Conservation (phyloP, 2,329 filamentous ascomycete species). For the Stromatinia cepivora region DNA sequence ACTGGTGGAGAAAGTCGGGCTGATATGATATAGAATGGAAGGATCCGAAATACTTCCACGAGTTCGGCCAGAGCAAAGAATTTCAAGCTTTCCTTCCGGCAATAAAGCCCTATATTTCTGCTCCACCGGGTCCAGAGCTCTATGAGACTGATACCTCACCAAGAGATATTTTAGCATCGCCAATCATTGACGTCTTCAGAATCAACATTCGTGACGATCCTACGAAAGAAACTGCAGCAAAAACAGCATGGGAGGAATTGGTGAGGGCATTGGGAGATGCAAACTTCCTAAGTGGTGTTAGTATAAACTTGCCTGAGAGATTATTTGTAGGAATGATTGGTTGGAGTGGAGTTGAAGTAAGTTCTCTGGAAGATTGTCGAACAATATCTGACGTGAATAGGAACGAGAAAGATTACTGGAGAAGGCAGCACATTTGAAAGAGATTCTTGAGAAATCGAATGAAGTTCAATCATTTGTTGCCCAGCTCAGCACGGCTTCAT, state of each 20-base stretch:
- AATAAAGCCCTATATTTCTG: neutral
- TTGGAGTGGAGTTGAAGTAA: conserved; percentile 15
- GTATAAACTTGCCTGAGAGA: conserved; percentile 11
- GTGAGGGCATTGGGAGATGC: neutral
- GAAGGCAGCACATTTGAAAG: neutral
- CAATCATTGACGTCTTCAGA: conserved; percentile 10
- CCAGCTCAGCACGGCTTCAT: neutral
- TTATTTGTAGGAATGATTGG: conserved; percentile 2
- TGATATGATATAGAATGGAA: conserved; percentile 10
- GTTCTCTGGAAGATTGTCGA: neutral
- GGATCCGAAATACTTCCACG: neutral
- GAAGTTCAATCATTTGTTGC: conserved; percentile 7
- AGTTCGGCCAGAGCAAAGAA: neutral
- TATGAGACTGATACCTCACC: conserved; percentile 9
- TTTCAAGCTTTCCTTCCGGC: neutral
- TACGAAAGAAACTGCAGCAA: neutral
- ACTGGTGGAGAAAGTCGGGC: neutral
- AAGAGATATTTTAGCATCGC: conserved; percentile 9
- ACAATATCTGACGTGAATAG: conserved; percentile 7
- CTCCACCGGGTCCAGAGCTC: neutral
- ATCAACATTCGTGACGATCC: neutral
- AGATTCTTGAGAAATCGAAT: neutral
- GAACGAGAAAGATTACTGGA: neutral
- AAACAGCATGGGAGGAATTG: neutral
- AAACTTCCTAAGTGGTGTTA: conserved; percentile 5